Base-by-base conservation (phyloP, 2,329 filamentous ascomycete genomes). In the Pseudopyricularia cyperi region DNA sequence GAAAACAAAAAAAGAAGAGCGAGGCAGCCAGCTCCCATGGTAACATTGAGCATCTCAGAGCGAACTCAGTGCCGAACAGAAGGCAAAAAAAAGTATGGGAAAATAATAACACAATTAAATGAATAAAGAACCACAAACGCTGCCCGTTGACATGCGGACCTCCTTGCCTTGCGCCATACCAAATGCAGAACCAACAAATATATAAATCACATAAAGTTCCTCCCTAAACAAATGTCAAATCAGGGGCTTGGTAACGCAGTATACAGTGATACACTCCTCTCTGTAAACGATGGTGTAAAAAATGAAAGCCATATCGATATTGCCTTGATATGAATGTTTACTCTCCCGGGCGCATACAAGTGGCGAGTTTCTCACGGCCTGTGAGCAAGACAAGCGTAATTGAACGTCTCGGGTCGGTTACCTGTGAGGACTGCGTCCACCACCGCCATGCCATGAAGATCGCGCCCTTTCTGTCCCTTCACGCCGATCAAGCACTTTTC, bases 361-460 rank as follows among this genome's bases (percentile, higher is more conserved):
- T 24, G 22, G 22, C 19, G 24, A 35, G 33, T n/a, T 12, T 12
- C 12, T 11, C 11, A 4, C 11, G 14, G 33, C 4, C n/a, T n/a
- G 33, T 35, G 11, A 14, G 15, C 6, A 35, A 6, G 15, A 35
- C 4, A 11, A 12, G 39, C 22, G 22, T 44, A 12, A 3, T 44
- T 19, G 24, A 4, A 14, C 19, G 19, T 15, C 19, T 17, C 22
- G 19, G 22, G 19, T 24, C 15, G 39, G 11, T 44, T 24, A 44
- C 11, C 39, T 19, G 39, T 44, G 39, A 26, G 39, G 39, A 44
- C 39, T 44, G 22, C 39, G 39, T 44, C 19, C 39, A 14, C 22
- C 52, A 14, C 22, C 53, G 11, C 54, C 53, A 24, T 58, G 57
- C 57, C 58, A 24, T 57, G 57, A 15, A 54, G 54, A 26, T 34